Evolutionary conservation across 2,329 filamentous ascomycete species (phyloP), one percentile per base, ranked within the genome.

Genomic region (Lachnellula subtilissima): DNA sequence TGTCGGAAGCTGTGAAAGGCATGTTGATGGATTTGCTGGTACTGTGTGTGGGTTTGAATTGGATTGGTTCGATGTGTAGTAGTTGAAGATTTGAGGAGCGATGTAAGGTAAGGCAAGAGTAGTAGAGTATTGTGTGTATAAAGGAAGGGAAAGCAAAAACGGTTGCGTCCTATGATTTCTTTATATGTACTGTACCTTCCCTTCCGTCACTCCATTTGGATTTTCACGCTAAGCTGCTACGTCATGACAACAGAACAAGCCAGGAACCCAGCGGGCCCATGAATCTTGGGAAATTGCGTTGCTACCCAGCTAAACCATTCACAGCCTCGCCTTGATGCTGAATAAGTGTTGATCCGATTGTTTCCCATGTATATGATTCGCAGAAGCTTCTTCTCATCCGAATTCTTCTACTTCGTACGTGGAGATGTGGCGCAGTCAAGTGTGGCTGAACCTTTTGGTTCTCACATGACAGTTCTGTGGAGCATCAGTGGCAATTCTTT

Each of bases 1-100:
- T 84, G 72, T 89, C 86, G 72, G 56, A 58, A 68, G 77, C 78
- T 67, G 81, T 84, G 77, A 84, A 82, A 75, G 80, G 74, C 81
- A 84, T 74, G 49, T 56, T 69, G 66, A 48, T 39, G 43, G 49
- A 50, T 53, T 57, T 54, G 17, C 36, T 50, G 37, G 32, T 28
- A 48, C 9, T 36, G 35, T 12, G 17, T 52, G 22, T 25, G 12
- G 23, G 3, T 36, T 35, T 50, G 52, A 9, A 28, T 8, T 48
- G 25, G 19, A 49, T 32, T 12, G 39, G 12, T 45, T 49, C 53
- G n/a, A 37, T 52, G 40, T 43, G 48, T 57, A 40, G 9, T 46
- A 50, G 48, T 49, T 45, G 52, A 48, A 47, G 45, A 15, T 39
- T 32, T 43, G 43, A 50, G 15, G 32, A 17, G 37, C 22, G 48